Base-by-base conservation (phyloP, 2,329 filamentous ascomycete genomes). In the Bipolaris cookei region DNA sequence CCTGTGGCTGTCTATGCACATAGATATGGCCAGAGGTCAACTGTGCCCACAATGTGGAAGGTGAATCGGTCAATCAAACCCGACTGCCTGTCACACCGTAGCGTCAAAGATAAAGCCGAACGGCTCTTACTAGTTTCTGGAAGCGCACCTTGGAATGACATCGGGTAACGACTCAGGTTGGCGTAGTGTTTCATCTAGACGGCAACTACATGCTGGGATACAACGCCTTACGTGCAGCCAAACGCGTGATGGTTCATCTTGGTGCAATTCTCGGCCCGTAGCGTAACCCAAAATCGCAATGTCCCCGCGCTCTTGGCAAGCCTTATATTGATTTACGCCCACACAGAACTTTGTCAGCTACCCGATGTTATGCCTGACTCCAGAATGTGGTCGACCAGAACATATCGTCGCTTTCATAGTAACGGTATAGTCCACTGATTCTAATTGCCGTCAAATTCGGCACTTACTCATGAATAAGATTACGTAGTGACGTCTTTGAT, bases 31-130 rank as follows among this genome's bases (percentile, higher is more conserved):
- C 35, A 16, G 35, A 20, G 14, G 35, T 18, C 32, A 23, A 13
- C 32, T 53, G 45, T 46, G 45, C 18, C 45, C 49, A 49, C 43
- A 41, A 48, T 53, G 23, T 42, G 54, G 49, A 51, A 56, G 54
- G 49, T 56, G 28, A 46, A 14, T 53, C 30, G 54, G 49, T 34
- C 38, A 43, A 43, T 37, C 41, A 51, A 8, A 7, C 21, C 30
- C 18, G n/a, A 21, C 39, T 42, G 43, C 48, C 28, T 56, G 28
- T 32, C 49, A 23, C 23, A 14, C 21, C 13, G 34, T 43, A 41
- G 49, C 28, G 6, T 6, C 6, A 43, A 39, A 48, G 54, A 53
- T 48, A 56, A 56, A 50, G 23, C 43, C 28, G 30, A 38, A 35
- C 28, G 38, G 25, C 18, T 37, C 11, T 20, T 25, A 32, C 23